Conservation (phyloP, 306 rosid species). For the Begonia masoniana region DNA sequence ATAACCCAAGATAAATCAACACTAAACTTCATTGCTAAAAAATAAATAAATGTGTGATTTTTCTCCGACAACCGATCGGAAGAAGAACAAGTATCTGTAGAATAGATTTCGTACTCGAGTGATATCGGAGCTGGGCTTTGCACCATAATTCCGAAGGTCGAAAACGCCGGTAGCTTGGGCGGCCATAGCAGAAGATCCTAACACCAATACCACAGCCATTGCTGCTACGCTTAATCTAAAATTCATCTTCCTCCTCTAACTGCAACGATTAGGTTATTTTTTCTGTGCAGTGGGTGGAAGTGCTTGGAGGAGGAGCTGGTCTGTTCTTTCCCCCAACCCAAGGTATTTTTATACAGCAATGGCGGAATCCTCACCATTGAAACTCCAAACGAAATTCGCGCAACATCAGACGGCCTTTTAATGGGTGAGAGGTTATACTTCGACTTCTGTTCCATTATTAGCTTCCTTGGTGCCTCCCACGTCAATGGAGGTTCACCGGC, state of each 20-base stretch:
- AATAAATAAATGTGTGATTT: too few species aligned
- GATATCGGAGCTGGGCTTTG: slow-evolving; percentile 5
- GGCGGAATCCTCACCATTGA: not conserved
- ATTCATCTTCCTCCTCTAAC: not conserved
- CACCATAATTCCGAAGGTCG: slow-evolving; percentile 13
- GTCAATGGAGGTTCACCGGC: too few species aligned
- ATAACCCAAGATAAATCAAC: not conserved
- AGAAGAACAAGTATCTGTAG: too few species aligned
- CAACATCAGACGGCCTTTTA: too few species aligned
- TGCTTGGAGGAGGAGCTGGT: not conserved
- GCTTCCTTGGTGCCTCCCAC: too few species aligned
- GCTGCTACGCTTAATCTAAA: too few species aligned
- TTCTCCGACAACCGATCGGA: too few species aligned
- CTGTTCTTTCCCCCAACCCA: too few species aligned
- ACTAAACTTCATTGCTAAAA: too few species aligned
- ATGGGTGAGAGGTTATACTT: too few species aligned
- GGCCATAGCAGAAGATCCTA: not conserved
- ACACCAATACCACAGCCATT: not conserved
- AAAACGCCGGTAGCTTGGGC: not conserved
- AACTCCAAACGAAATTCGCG: too few species aligned
- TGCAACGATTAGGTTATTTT: not conserved
- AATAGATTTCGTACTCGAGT: slow-evolving; percentile 3
- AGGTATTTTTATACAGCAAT: not conserved
- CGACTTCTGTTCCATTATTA: too few species aligned
- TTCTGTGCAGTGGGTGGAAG: not conserved